Evolutionary conservation across 169 alveolate genomes (phyloP), one percentile per base, ranked within the genome.

Genomic region (Babesia sp.): DNA sequence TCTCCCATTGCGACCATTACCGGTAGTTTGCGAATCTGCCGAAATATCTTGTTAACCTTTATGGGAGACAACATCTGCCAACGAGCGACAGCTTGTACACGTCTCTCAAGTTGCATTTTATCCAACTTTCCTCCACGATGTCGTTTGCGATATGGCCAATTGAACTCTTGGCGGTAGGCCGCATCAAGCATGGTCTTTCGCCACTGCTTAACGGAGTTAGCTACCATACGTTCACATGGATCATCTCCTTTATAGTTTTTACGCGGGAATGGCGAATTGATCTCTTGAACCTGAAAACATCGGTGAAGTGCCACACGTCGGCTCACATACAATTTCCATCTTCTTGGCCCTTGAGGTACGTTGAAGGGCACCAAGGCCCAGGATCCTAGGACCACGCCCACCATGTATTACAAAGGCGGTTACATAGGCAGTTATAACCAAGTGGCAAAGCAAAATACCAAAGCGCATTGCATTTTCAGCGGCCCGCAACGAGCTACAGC

Each of bases 1-100:
- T 69, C 88, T 0, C 88, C 88, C 50, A 80, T 60, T 31, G 88
- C 88, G 20, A 80, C 83, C 61, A 80, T 66, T 20, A 80, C 88
- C 16, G 88, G 88, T 55, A 71, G 69, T 66, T 80, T 80, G 24
- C 61, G 58, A 11, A 80, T 71, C 57, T 80, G 88, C 51, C 85
- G 57, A 29, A 70, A 69, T 16, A 80, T 39, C 57, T 71, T 69
- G 42, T 60, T 63, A 33, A 66, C 67, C 51, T 80, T 80, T 5
- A 70, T 80, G 44, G 88, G 88, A 26, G 88, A 80, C 20, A 80
- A 56, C 31, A 44, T 37, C 53, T 54, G 72, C 58, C 66, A 71
- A n/a, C 76, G 69, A 7, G 68, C 88, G 0, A 45, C 42, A 22
- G 83, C 84, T 24, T 58, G 59, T 9, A 71, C 83, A 9, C 68